Percentiles rank a stretch among this genome's conserved stretches.
phyloP scores from a whole-genome alignment of 2,329 filamentous ascomycete genomes.

The Cordyceps javanica region DNA sequence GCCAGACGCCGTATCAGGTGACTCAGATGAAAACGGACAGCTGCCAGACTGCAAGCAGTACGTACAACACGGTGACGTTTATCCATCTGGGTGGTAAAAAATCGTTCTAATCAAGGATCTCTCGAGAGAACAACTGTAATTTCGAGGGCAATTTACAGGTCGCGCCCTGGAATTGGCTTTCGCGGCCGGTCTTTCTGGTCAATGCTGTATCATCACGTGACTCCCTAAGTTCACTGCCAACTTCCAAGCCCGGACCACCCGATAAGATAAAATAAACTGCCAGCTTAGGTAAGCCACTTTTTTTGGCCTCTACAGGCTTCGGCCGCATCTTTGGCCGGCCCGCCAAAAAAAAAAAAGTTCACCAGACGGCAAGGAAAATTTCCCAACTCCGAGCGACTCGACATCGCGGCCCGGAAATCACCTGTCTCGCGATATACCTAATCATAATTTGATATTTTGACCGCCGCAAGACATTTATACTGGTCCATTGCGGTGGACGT shows the following conservation, averaged over 20 bases:
- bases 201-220: neutral
- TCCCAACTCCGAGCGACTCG: constrained; percentile 7
- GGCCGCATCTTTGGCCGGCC: constrained; percentile 7
- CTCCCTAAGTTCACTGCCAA: no score
- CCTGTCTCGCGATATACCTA: neutral
- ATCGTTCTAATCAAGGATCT: neutral
- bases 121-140: no score
- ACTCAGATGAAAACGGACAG: constrained; percentile 9
- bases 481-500: neutral
- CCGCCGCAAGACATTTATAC: neutral
- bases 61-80: neutral
- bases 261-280: constrained; percentile 10
- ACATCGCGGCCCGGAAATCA: neutral
- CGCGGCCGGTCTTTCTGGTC: neutral
- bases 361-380: constrained; percentile 10
- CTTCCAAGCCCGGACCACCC: neutral
- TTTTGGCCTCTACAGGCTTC: neutral
- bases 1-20: constrained; percentile 8
- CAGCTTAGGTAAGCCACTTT: constrained; percentile 12
- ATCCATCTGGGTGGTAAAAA: no score
- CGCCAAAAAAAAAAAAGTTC: constrained; percentile 18
- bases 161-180: no score
- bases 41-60: constrained; percentile 8
- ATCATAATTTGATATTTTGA: neutral
- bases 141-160: no score